A percentile compares a stretch with the other conserved stretches of the same genome.
These are phyloP conservation scores for Boletus eberwhitei DNA, from an alignment of 768 basidiomycete genomes.

Conservation along the genomic window DNA sequence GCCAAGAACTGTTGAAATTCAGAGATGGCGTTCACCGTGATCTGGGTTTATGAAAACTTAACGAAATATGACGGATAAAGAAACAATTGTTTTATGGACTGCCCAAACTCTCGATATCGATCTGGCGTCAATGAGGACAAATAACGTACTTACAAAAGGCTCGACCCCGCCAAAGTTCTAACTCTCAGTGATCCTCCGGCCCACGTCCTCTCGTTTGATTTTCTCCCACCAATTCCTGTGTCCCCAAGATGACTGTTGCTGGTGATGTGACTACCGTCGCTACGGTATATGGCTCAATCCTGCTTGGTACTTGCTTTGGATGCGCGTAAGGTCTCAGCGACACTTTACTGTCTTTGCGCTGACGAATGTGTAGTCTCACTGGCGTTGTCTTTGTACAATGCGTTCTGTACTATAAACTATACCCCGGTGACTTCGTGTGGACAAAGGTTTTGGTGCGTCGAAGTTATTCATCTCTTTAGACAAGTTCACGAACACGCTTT, in stretches of 20 bases:
- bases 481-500: neutral
- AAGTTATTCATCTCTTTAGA: neutral
- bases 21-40: neutral
- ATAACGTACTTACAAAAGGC: constrained; percentile 32
- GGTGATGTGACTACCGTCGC: constrained; percentile 32
- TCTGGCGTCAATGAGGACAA: constrained; percentile 30
- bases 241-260: constrained; percentile 16
- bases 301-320: constrained; percentile 31
- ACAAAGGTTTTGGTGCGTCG: constrained; percentile 29
- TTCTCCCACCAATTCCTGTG: neutral
- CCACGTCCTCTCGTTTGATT: constrained; percentile 31
- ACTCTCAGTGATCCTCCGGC: constrained; percentile 23
- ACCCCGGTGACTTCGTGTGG: constrained; percentile 24
- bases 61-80: constrained; percentile 18
- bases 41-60: constrained; percentile 8
- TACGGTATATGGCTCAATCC: constrained; percentile 30
- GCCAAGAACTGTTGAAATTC: no score
- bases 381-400: constrained; percentile 32
- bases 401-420: constrained; percentile 31
- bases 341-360: neutral
- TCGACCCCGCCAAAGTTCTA: neutral
- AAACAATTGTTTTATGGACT: constrained; percentile 10
- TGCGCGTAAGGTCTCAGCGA: constrained; percentile 18
- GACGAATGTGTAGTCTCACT: constrained; percentile 23
- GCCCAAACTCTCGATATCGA: constrained; percentile 13